These are phyloP conservation scores for Dianthus caryophyllus DNA, from an alignment of 148 eudicot genomes.

Conservation along the genomic window DNA sequence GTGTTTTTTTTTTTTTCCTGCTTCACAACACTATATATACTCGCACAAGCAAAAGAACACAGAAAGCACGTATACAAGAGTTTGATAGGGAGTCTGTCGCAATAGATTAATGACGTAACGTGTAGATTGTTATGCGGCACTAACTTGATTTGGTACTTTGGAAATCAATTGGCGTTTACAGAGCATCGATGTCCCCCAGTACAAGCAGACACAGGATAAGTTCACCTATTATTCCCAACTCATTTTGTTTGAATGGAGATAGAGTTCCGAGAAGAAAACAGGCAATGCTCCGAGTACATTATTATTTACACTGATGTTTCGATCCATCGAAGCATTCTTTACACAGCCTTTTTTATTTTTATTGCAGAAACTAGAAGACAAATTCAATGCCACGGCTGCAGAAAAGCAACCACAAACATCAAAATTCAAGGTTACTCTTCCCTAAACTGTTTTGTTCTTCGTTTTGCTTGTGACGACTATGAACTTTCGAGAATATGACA, in stretches of 20 bases:
- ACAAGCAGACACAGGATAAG: conserved; percentile 28
- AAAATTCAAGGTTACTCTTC: conserved; percentile 30
- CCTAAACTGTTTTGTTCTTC: background rate
- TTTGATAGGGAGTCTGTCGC: background rate
- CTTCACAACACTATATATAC: background rate
- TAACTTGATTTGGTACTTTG: background rate
- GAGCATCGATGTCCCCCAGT: conserved; percentile 30
- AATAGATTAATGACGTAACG: background rate
- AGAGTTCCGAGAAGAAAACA: conserved; percentile 35
- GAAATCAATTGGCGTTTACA: conserved; percentile 8
- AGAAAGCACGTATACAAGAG: background rate
- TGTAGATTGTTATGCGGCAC: too few species aligned
- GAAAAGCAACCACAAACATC: conserved; percentile 29
- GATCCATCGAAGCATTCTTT: background rate
- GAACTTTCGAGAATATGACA: too few species aligned
- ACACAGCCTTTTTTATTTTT: background rate
- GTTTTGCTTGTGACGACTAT: background rate
- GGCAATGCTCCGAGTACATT: conserved; percentile 18
- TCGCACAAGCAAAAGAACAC: background rate
- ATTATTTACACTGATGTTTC: background rate
- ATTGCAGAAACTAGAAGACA: conserved; percentile 39
- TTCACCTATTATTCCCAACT: conserved; percentile 37
- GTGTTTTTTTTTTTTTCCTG: background rate
- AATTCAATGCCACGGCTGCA: conserved; percentile 35
- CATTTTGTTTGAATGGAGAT: conserved; percentile 34